Evolutionary conservation across 2,329 filamentous ascomycete species (phyloP), one percentile per base, ranked within the genome.

Genomic region (Zasmidium angulare): DNA sequence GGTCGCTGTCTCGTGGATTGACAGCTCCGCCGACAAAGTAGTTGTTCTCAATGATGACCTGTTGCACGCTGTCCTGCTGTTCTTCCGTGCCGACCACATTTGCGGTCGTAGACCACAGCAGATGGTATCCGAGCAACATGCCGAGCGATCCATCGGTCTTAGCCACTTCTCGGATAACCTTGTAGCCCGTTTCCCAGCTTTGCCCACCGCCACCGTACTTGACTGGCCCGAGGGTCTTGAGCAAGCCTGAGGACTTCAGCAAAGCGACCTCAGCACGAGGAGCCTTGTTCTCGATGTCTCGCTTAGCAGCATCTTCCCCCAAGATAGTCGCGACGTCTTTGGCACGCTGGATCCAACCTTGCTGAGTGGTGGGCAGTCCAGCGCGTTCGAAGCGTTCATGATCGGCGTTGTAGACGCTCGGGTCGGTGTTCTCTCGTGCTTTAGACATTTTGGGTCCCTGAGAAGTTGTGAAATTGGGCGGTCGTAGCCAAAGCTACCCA

Each of bases 21-120:
- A 89, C 86, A 0, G 86, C 72, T 22, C 83, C 86, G 7, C 86
- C 85, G 14, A 89, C 79, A 62, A 87, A 88, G 72, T 84, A 86
- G 69, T 89, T 88, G 73, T 87, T 87, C 19, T 77, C 72, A 60
- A 86, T 80, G 66, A 89, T 85, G 53, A 81, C 72, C 61, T 85
- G 76, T 58, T 86, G 80, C 1, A 79, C 72, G 19, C 81, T 80
- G 14, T 86, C 84, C 19, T 80, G 80, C 69, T 89, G 86, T 63
- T 86, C 82, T 0, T 81, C 71, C 0, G 78, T 85, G 1, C 86
- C 86, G 10, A 88, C 82, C 0, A 88, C 76, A 59, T 82, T 83
- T 17, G 84, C 84, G 0, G 83, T 87, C 0, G 79, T 84, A 0
- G 82, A 84, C 86, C 86, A 89, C 7, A 87, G 76, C 3, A 88